Conservation (phyloP, 352 stramenopile genomes). For the Globisporangium uncinulatum region DNA sequence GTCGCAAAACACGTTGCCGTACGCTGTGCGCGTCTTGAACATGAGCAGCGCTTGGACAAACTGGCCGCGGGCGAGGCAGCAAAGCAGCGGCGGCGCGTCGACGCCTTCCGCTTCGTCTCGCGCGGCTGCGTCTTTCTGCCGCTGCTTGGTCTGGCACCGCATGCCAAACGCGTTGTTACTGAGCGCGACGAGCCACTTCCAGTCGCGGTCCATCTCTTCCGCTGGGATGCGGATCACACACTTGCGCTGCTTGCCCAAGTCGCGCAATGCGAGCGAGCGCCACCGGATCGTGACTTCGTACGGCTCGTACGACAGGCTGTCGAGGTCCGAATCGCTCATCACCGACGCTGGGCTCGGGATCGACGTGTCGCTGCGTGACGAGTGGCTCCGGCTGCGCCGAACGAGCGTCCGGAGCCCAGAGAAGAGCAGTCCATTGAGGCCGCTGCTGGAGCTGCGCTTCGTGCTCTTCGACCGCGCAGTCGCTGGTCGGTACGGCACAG, state of each 20-base stretch:
- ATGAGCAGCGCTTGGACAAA: conserved; percentile 71
- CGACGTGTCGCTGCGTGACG: conserved; percentile 7
- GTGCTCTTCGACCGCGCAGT: conserved; percentile 2
- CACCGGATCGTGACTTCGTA: conserved; percentile 15
- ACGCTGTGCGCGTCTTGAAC: conserved; percentile 64
- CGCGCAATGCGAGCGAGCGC: conserved; percentile 2
- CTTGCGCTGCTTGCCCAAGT: conserved; percentile 6
- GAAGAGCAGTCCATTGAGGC: conserved; percentile 2
- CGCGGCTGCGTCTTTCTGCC: not conserved
- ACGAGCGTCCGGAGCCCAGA: conserved; percentile 7
- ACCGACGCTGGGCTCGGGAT: conserved; percentile 4
- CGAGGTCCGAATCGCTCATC: conserved; percentile 12
- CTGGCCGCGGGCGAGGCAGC: conserved; percentile 56
- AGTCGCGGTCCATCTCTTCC: conserved; percentile 43
- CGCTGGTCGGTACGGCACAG: conserved; percentile 17
- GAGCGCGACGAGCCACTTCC: conserved; percentile 58
- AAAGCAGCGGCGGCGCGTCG: conserved; percentile 33
- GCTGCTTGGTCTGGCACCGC: conserved; percentile 24
- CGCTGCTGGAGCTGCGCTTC: not conserved
- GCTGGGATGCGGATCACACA: conserved; percentile 41
- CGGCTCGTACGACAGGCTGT: conserved; percentile 5
- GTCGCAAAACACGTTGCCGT: conserved; percentile 79
- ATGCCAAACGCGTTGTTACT: conserved; percentile 51
- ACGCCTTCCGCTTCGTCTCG: conserved; percentile 3
- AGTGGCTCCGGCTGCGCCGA: conserved; percentile 9